Percentiles rank a stretch among this genome's conserved stretches.
Conservation (phyloP, 73 alveolate genomes). For the Symbiodinium natans region DNA sequence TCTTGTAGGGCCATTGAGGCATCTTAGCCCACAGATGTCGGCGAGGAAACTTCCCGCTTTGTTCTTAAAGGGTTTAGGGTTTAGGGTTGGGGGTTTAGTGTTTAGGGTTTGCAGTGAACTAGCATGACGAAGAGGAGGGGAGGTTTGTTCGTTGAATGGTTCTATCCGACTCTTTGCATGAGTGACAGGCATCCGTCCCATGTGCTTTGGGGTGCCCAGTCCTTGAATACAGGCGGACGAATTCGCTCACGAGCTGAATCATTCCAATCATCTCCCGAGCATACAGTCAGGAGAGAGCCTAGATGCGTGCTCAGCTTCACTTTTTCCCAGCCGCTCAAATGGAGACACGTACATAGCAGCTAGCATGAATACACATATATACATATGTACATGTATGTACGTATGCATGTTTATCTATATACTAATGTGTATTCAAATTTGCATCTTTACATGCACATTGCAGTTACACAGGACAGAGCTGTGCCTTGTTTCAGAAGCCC, state of each 20-base stretch:
- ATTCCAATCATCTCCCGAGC: background rate
- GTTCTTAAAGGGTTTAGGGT: no score
- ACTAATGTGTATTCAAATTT: no score
- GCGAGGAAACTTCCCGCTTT: background rate
- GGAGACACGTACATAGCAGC: background rate
- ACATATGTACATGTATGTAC: no score
- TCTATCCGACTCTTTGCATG: background rate
- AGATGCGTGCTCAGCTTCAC: constrained; percentile 18
- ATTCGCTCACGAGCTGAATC: background rate
- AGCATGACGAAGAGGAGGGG: background rate
- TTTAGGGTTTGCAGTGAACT: background rate
- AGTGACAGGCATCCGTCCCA: background rate
- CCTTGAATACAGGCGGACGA: background rate
- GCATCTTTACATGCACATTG: no score
- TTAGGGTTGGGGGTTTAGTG: no score
- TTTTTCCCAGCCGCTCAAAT: background rate
- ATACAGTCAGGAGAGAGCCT: constrained; percentile 16
- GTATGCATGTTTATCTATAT: no score
- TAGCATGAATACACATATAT: background rate
- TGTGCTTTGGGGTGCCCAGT: background rate
- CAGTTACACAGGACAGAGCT: no score
- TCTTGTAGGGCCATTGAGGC: background rate
- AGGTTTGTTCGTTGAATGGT: background rate
- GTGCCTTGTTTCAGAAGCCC: no score
- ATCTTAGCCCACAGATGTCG: background rate